Evolutionary conservation across 805 yeast genomes (phyloP), one percentile per base, ranked within the genome.

Genomic region (Wickerhamomyces bisporus): DNA sequence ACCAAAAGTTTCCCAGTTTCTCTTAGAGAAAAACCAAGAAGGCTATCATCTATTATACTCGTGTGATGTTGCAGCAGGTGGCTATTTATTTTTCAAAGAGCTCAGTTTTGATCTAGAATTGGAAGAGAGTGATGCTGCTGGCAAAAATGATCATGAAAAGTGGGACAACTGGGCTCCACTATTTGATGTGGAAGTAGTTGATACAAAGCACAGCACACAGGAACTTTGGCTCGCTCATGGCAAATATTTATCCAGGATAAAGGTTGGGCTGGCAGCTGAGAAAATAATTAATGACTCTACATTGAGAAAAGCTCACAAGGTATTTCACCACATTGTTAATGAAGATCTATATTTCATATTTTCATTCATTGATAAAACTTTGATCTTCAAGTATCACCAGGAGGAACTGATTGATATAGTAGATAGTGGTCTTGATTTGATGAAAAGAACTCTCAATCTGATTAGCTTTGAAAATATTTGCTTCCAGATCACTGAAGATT

Each of bases 121-220:
- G 3, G 34, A 21, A 35, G 38, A 53, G 40, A 37, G 35, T 44
- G 8, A 35, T 4, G 29, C 25, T 1, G 26, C 30, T 2, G 30
- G 38, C 4, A 30, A 24, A 8, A 39, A 46, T 6, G 38, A 38
- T 2, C 6, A 59, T 2, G 48, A 49, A 2, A 66, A 58, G 37
- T 66, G 61, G 50, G 60, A 58, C 26, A 70, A 66, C 43, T 73
- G 79, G 78, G 61, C 76, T 0, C 77, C 78, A 0, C 36, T 72
- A 2, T 41, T 67, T 15, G 77, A 72, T 50, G 49, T 66, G 2
- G 60, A 54, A 39, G 49, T 69, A 3, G 53, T 68, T 1, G 63
- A 43, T 8, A 41, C 29, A 26, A 47, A 26, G 41, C 40, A 35
- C 35, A 47, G 36, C 2, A 29, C 48, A 6, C 65, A 69, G 36